phyloP scores from a whole-genome alignment of 768 basidiomycete species.

The Amanita rimosa region DNA sequence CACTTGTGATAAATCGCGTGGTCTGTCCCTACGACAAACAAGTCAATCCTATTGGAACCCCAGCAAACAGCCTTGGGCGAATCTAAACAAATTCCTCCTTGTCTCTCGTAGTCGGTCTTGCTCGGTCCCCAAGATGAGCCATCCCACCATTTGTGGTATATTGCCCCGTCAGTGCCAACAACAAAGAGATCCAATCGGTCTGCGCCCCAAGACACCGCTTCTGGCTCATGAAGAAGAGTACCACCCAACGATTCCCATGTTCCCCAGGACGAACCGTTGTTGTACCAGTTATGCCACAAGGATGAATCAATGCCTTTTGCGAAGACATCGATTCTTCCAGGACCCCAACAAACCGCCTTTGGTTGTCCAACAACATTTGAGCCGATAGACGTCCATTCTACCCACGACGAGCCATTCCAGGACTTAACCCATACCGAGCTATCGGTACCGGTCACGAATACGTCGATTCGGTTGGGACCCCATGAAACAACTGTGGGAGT shows the following conservation, averaged over 20 bases:
- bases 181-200: neutral
- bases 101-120: neutral
- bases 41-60: neutral
- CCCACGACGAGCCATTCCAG: neutral
- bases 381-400: neutral
- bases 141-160: no score
- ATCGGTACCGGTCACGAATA: neutral
- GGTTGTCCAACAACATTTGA: neutral
- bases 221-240: neutral
- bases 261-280: neutral
- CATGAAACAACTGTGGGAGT: neutral
- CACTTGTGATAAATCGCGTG: constrained; percentile 8
- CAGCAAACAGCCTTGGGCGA: constrained; percentile 1
- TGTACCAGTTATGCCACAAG: neutral
- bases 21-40: constrained; percentile 6
- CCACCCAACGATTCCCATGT: neutral
- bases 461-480: neutral
- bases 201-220: neutral
- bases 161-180: no score
- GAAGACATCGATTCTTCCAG: neutral
- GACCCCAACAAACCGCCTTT: neutral
- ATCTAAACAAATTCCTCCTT: neutral
- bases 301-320: neutral
- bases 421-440: neutral
- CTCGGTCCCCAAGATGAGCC: no score